Conservation (phyloP, 441 rosid genomes). For the Erodium chrysanthum region DNA sequence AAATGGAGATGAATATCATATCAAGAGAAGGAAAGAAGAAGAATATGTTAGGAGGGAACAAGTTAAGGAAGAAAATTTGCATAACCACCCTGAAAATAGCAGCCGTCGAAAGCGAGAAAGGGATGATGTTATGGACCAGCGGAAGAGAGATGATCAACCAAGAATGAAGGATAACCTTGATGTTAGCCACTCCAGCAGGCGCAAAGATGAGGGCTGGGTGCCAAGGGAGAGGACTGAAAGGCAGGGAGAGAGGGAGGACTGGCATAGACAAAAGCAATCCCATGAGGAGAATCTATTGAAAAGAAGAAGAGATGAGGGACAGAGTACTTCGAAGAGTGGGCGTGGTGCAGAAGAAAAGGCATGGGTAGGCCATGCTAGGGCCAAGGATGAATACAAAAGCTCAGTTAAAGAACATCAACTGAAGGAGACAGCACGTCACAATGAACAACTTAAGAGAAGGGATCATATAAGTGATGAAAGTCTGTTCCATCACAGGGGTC, state of each 20-base stretch:
- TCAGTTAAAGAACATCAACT: slow-evolving; percentile 54
- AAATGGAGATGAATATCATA: slow-evolving; percentile 43
- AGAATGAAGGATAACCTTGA: no score
- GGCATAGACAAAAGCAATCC: slow-evolving; percentile 42
- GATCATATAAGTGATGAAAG: slow-evolving; percentile 56
- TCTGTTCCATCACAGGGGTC: slow-evolving; percentile 46
- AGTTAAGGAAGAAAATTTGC: slow-evolving; percentile 28
- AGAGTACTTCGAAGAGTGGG: slow-evolving; percentile 41
- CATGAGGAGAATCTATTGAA: slow-evolving; percentile 51
- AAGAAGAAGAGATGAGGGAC: slow-evolving; percentile 64
- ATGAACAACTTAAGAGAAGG: slow-evolving; percentile 64
- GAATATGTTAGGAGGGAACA: slow-evolving; percentile 59
- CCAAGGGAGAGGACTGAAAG: no score
- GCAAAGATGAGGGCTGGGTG: no score
- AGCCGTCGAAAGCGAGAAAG: slow-evolving; percentile 68
- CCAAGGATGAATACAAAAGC: slow-evolving; percentile 33
- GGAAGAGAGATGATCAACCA: slow-evolving; percentile 51
- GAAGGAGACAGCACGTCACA: slow-evolving; percentile 51
- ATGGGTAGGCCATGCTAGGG: no score
- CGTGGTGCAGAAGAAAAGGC: slow-evolving; percentile 52
- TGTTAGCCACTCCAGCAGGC: no score
- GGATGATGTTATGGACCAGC: slow-evolving; percentile 50
- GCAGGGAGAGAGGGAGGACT: slow-evolving; percentile 35
- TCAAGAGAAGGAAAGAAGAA: slow-evolving; percentile 73
- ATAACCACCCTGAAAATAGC: slow-evolving; percentile 49